Evolutionary conservation across 179 eudicot genomes (phyloP).

Genomic region (Carnegiea gigantea): DNA sequence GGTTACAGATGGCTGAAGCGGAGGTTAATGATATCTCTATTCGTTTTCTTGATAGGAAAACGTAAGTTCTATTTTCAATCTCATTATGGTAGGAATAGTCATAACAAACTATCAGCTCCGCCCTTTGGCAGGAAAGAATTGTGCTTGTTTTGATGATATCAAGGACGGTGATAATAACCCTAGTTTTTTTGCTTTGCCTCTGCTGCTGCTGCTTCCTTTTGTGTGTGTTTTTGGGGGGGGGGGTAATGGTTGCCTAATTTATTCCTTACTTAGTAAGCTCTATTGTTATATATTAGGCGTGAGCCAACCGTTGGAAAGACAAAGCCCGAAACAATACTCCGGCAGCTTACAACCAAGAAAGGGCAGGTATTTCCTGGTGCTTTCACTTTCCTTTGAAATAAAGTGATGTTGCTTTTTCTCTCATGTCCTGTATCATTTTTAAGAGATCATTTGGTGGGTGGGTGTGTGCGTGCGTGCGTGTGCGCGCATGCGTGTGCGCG

Average conservation of each 20-base stretch:
- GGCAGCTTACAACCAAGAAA: constrained; percentile 95
- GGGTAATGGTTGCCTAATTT: not conserved
- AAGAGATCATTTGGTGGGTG: not conserved
- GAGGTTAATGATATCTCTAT: constrained; percentile 90
- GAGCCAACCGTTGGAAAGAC: constrained; percentile 97
- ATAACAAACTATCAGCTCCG: not conserved
- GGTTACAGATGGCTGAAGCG: constrained; percentile 92
- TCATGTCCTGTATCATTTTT: not conserved
- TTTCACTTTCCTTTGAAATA: constrained; percentile 1
- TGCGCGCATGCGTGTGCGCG: too few relatives aligned
- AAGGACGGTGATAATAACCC: not conserved
- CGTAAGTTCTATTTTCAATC: constrained; percentile 49
- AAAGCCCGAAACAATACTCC: constrained; percentile 94
- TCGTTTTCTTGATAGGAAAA: constrained; percentile 85
- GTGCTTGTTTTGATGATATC: too few relatives aligned
- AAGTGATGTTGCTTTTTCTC: not conserved
- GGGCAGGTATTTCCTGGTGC: constrained; percentile 66
- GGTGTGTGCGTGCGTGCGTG: too few relatives aligned
- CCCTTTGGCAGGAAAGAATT: not conserved
- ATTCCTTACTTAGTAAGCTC: not conserved
- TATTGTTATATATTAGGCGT: constrained; percentile 49
- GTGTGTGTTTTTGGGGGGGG: not conserved
- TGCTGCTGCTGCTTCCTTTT: not conserved
- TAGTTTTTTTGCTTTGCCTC: not conserved
- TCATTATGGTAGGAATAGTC: not conserved